Base-by-base conservation (phyloP, 306 rosid species). In the Citrullus mucosospermus region DNA sequence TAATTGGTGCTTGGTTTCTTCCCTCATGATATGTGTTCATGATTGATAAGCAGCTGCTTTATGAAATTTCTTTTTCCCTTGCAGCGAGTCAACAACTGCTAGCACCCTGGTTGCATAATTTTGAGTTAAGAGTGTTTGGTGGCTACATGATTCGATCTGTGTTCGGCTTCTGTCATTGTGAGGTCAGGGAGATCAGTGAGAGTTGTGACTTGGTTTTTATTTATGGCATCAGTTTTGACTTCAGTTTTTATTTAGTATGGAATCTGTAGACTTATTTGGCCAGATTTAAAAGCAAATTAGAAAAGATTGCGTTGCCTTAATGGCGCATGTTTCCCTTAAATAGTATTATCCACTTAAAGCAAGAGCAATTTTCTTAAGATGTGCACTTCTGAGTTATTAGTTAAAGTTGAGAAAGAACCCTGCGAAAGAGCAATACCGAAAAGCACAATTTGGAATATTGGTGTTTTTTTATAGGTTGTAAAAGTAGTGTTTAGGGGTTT, bases 31-130 rank as follows among this genome's bases (percentile, higher is more conserved):
- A 0, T 34, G 71, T 36, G 46, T 57, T 51, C 73, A 38, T 66
- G 73, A 66, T 66, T n/a, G 73, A 66, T n/a, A 57, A 69, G 87
- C 84, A 80, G 10, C 55, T 43, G 38, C 38, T 20, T 1, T 4
- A 46, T 14, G 8, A 46, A 4, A 50, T 53, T 54, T 18, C 9
- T 75, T 54, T 53, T 48, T 22, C 13, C 7, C 6, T 75, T 75
- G 65, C 65, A 75, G 78, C 32, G 78, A 75, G 78, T 75, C 78
- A 18, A 75, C 78, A 30, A 75, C 78, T 34, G 78, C 78, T 10
- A 75, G 78, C 78, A 75, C 78, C 61, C 46, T 75, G 78, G 78
- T 75, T 54, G 78, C 78, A 8, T 75, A 54, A 36, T 43, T 54
- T 54, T 54, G 30, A 34, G 7, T 53, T 51, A 1, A 10, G 63